Conservation (phyloP, 495 filamentous ascomycete genomes). For the Penicillium dipodomyicola region DNA sequence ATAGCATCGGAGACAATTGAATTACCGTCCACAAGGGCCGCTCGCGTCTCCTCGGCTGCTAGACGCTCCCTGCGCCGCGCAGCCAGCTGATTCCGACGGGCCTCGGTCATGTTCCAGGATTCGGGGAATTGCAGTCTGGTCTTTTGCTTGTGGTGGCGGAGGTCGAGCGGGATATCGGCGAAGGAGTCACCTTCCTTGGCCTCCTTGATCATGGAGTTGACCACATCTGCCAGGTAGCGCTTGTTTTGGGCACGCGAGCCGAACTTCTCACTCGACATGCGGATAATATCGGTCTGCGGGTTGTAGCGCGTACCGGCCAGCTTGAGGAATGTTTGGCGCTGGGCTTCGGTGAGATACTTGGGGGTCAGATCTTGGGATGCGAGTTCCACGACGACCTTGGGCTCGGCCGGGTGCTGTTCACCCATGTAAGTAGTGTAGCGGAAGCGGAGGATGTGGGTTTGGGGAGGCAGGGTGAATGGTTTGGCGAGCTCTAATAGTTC, state of each 20-base stretch:
- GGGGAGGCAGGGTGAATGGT: slow-evolving; percentile 69
- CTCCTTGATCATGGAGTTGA: slow-evolving; percentile 69
- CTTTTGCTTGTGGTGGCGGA: slow-evolving; percentile 78
- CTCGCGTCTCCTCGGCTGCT: slow-evolving; percentile 25
- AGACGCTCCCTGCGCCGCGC: slow-evolving; percentile 51
- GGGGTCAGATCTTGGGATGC: slow-evolving; percentile 62
- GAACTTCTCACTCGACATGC: slow-evolving; percentile 90
- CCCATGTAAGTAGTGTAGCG: slow-evolving; percentile 97
- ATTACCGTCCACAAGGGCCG: slow-evolving; percentile 40
- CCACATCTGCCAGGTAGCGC: slow-evolving; percentile 77
- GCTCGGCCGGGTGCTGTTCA: slow-evolving; percentile 84
- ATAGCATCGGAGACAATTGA: slow-evolving; percentile 34
- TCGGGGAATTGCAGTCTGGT: slow-evolving; percentile 67
- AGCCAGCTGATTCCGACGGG: slow-evolving; percentile 62
- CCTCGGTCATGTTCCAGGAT: slow-evolving; percentile 73
- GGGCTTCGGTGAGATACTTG: slow-evolving; percentile 56
- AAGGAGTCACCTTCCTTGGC: slow-evolving; percentile 84
- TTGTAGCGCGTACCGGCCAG: slow-evolving; percentile 87
- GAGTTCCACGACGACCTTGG: slow-evolving; percentile 93
- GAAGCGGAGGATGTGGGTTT: slow-evolving; percentile 73
- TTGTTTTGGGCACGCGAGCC: slow-evolving; percentile 92
- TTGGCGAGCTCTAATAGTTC: slow-evolving; percentile 66
- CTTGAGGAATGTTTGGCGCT: slow-evolving; percentile 82
- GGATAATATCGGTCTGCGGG: slow-evolving; percentile 75
- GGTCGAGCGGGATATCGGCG: slow-evolving; percentile 85